Percentiles rank a stretch among this genome's conserved stretches.
phyloP scores from a whole-genome alignment of 164 flowering plant genomes.

The Protea cynaroides region DNA sequence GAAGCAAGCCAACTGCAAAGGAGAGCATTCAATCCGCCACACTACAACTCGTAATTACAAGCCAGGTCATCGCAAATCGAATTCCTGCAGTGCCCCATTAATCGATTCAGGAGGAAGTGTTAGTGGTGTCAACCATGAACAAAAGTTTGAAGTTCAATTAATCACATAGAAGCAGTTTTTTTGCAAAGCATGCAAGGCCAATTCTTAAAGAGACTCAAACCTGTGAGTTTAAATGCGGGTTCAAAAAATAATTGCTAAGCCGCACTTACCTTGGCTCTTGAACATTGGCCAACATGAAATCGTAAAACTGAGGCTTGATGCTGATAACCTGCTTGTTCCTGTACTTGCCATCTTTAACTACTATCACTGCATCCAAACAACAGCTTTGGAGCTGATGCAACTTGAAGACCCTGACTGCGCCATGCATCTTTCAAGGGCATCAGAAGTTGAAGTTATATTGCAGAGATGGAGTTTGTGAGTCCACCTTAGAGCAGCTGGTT shows the following conservation, averaged over 20 bases:
- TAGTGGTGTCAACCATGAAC: no score
- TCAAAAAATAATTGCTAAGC: no score
- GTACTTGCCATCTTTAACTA: slow-evolving; percentile 14
- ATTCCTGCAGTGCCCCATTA: slow-evolving; percentile 44
- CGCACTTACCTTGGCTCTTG: no score
- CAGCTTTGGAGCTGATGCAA: slow-evolving; percentile 1
- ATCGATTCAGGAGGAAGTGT: slow-evolving; percentile 36
- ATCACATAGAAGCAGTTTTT: no score
- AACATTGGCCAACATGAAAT: slow-evolving; percentile 26
- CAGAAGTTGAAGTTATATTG: not conserved
- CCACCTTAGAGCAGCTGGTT: no score
- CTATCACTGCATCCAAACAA: slow-evolving; percentile 10
- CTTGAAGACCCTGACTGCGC: slow-evolving; percentile 11
- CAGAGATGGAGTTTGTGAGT: not conserved
- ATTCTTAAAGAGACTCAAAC: no score
- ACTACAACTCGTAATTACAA: slow-evolving; percentile 15
- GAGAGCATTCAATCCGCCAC: slow-evolving; percentile 30
- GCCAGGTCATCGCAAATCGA: slow-evolving; percentile 46
- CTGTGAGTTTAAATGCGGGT: no score
- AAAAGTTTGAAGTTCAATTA: no score
- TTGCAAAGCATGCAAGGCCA: no score
- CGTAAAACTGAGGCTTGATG: slow-evolving; percentile 29
- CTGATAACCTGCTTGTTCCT: slow-evolving; percentile 28
- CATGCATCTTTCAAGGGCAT: not conserved
- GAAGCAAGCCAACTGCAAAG: slow-evolving; percentile 29